A percentile compares a stretch with the other conserved stretches of the same genome.
These are phyloP conservation scores for Maudiozyma bulderi DNA, from an alignment of 805 yeast genomes.

Conservation along the genomic window DNA sequence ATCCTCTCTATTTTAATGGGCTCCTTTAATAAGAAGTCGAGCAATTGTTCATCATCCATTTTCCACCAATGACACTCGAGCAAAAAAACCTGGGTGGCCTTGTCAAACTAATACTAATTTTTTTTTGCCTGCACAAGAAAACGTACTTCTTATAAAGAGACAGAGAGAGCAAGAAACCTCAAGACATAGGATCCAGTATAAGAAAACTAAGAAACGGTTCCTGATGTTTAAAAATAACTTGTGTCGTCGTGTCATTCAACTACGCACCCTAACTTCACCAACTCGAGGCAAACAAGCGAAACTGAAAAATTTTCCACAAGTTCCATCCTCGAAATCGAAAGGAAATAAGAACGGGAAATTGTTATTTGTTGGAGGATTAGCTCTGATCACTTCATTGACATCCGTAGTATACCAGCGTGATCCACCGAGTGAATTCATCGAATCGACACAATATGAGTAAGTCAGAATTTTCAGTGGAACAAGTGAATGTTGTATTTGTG, in stretches of 20 bases:
- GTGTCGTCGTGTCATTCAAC: too few relatives aligned
- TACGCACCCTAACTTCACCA: too few relatives aligned
- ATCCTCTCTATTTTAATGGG: not conserved
- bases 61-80: not conserved
- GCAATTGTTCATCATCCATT: conserved; percentile 14
- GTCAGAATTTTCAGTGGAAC: conserved; percentile 48
- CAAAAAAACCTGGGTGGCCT: not conserved
- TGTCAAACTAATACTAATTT: not conserved
- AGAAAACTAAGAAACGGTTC: too few relatives aligned
- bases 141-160: too few relatives aligned
- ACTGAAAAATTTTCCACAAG: too few relatives aligned
- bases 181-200: too few relatives aligned
- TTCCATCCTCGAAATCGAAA: too few relatives aligned
- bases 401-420: conserved; percentile 36
- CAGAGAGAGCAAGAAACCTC: too few relatives aligned
- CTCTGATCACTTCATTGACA: conserved; percentile 40
- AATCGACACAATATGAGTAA: conserved; percentile 11
- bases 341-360: conserved; percentile 24
- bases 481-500: conserved; percentile 76
- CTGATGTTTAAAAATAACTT: too few relatives aligned
- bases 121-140: too few relatives aligned
- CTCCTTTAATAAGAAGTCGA: conserved; percentile 14
- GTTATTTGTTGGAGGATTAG: conserved; percentile 35
- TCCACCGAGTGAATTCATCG: conserved; percentile 38
- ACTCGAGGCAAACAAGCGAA: too few relatives aligned